Percentiles rank a stretch among this genome's conserved stretches.
phyloP scores from a whole-genome alignment of 169 alveolate genomes.

The Fabrea salina region DNA sequence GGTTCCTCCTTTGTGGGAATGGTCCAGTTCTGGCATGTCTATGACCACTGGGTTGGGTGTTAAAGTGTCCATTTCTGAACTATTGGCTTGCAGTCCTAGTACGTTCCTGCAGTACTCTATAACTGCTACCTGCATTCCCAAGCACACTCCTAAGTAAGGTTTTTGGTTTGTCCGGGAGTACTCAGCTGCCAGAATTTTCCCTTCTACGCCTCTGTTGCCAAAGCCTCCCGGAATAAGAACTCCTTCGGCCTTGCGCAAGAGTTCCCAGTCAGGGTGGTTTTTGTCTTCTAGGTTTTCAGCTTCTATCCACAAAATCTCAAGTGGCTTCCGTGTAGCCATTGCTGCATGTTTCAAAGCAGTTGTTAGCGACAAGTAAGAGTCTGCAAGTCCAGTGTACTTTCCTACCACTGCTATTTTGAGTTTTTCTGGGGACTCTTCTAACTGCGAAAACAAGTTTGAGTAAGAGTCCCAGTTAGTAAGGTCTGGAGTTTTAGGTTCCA shows the following conservation, averaged over 20 bases:
- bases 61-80: slow-evolving; percentile 60
- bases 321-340: slow-evolving; percentile 70
- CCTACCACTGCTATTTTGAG: slow-evolving; percentile 89
- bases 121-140: slow-evolving; percentile 94
- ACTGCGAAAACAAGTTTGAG: too few species aligned
- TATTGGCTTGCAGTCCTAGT: slow-evolving; percentile 57
- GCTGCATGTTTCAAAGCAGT: slow-evolving; percentile 93
- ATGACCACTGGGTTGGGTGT: slow-evolving; percentile 53
- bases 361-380: slow-evolving; percentile 90
- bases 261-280: slow-evolving; percentile 37
- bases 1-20: slow-evolving; percentile 83
- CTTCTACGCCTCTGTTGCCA: slow-evolving; percentile 93
- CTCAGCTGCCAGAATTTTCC: slow-evolving; percentile 84
- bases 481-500: not conserved
- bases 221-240: slow-evolving; percentile 95
- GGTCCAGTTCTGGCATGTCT: slow-evolving; percentile 74
- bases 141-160: slow-evolving; percentile 93
- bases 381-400: slow-evolving; percentile 90
- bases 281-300: slow-evolving; percentile 56
- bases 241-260: slow-evolving; percentile 71
- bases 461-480: not conserved
- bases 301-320: slow-evolving; percentile 78
- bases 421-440: not conserved
- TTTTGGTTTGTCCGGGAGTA: slow-evolving; percentile 84
- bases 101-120: slow-evolving; percentile 81